Evolutionary conservation across 2,329 filamentous ascomycete genomes (phyloP), one percentile per base, ranked within the genome.

Genomic region (Calonectria multiphialidica): DNA sequence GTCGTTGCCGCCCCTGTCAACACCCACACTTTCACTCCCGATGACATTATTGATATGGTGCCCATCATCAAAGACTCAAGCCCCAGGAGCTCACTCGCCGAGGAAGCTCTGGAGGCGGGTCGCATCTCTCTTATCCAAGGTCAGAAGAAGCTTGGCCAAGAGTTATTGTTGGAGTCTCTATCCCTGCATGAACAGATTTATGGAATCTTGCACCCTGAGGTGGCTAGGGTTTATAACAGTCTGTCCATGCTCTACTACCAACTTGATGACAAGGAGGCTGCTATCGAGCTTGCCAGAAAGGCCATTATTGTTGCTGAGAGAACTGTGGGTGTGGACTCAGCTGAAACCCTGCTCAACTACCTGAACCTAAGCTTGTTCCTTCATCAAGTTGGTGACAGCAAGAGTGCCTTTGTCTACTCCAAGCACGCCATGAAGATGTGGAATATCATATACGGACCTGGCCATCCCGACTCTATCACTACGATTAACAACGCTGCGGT

Each of bases 181-280:
- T 98, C 97, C 55, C 88, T 99, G 50, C 96, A 99, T 81, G 97
- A 99, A 88, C 97, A 99, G 84, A 98, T 99, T 77, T 99, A 99
- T 80, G 97, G 97, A 72, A 97, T 98, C 70, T 89, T 99, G 30
- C 97, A 99, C 82, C 96, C 97, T 1, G 97, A 99, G 85, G 96
- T 98, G 72, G 97, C 96, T 57, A 93, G 96, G 75, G 94, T 98
- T 33, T 99, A 99, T 88, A 96, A 98, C 84, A 95, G 94, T 65
- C 86, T 99, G 55, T 98, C 97, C 3, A 98, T 98, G 88, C 90
- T 98, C 68, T 98, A 98, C 87, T 98, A 97, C 85, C 94, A 97
- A 83, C 90, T 98, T n/a, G 97, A 98, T 67, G 97, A 99, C 87
- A 98, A 98, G 88, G 94, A 96, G 44, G 95, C 95, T 12, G 97